A percentile compares a stretch with the other conserved stretches of the same genome.
These are phyloP conservation scores for Sporopachydermia cereana DNA, from an alignment of 1,139 yeast genomes.

Conservation along the genomic window DNA sequence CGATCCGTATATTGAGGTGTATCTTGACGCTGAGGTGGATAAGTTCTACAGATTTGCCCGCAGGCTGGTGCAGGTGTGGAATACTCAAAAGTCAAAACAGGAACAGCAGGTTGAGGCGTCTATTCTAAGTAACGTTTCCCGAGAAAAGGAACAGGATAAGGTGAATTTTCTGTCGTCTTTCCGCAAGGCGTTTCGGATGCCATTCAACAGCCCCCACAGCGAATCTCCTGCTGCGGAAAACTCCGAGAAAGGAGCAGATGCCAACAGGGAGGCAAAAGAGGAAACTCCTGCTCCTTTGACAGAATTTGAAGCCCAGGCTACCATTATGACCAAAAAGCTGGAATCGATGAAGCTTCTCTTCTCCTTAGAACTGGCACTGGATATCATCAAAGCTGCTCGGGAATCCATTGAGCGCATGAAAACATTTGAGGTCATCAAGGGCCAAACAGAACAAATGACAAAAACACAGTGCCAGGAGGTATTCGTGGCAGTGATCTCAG, in stretches of 20 bases:
- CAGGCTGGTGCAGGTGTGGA: constrained; percentile 25
- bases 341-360: constrained; percentile 29
- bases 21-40: constrained; percentile 28
- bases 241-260: not conserved
- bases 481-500: constrained; percentile 52
- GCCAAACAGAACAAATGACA: constrained; percentile 22
- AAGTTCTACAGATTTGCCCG: constrained; percentile 23
- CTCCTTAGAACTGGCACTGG: constrained; percentile 31
- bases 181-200: constrained; percentile 31
- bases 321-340: constrained; percentile 29
- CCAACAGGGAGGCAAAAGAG: constrained; percentile 9
- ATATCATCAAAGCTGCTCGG: constrained; percentile 26
- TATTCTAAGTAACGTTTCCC: constrained; percentile 30
- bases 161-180: constrained; percentile 42
- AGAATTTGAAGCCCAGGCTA: constrained; percentile 34
- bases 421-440: constrained; percentile 19
- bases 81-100: constrained; percentile 20
- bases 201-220: constrained; percentile 30
- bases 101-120: constrained; percentile 30
- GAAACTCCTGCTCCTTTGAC: constrained; percentile 21
- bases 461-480: constrained; percentile 37
- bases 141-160: constrained; percentile 29
- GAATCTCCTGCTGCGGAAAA: constrained; percentile 11
- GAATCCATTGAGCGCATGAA: constrained; percentile 26
- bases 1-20: constrained; percentile 30